phyloP scores from a whole-genome alignment of 2,329 filamentous ascomycete species.

The Colletotrichum caudatum region DNA sequence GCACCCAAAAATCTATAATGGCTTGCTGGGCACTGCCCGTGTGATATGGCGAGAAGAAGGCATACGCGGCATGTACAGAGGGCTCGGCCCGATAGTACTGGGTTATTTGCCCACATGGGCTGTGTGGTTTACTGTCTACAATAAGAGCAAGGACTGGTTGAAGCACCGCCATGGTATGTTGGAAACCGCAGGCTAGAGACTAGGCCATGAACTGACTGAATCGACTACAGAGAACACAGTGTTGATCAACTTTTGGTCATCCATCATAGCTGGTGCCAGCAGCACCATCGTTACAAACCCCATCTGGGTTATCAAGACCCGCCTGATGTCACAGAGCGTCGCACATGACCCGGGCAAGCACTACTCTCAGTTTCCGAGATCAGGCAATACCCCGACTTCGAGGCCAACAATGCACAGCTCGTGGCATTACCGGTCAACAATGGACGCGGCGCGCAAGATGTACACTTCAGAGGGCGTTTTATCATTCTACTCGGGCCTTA shows the following conservation, averaged over 20 bases:
- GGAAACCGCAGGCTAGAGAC: slow-evolving; percentile 42
- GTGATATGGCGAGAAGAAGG: slow-evolving; percentile 92
- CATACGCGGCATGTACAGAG: slow-evolving; percentile 89
- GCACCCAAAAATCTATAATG: slow-evolving; percentile 78
- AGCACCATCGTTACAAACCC: slow-evolving; percentile 96
- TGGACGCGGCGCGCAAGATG: slow-evolving; percentile 96
- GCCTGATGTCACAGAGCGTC: slow-evolving; percentile 93
- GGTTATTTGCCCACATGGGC: slow-evolving; percentile 98
- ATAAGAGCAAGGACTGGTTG: slow-evolving; percentile 83
- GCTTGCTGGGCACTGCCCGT: slow-evolving; percentile 85
- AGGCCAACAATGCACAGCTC: slow-evolving; percentile 71
- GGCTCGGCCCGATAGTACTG: slow-evolving; percentile 91
- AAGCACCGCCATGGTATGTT: slow-evolving; percentile 71
- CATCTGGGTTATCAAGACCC: slow-evolving; percentile 99
- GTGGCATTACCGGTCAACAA: slow-evolving; percentile 91
- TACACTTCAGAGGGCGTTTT: slow-evolving; percentile 88
- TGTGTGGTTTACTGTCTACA: slow-evolving; percentile 97
- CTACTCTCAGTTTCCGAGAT: slow-evolving; percentile 60
- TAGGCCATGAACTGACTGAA: slow-evolving; percentile 34
- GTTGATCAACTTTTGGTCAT: slow-evolving; percentile 87
- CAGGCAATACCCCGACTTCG: slow-evolving; percentile 66
- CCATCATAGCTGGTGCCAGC: slow-evolving; percentile 89
- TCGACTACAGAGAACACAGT: slow-evolving; percentile 74
- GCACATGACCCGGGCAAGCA: slow-evolving; percentile 60
- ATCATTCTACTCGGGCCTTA: slow-evolving; percentile 95